A percentile compares a stretch with the other conserved stretches of the same genome.
phyloP scores from a whole-genome alignment of 768 basidiomycete species.

The Trametopsis cervina region DNA sequence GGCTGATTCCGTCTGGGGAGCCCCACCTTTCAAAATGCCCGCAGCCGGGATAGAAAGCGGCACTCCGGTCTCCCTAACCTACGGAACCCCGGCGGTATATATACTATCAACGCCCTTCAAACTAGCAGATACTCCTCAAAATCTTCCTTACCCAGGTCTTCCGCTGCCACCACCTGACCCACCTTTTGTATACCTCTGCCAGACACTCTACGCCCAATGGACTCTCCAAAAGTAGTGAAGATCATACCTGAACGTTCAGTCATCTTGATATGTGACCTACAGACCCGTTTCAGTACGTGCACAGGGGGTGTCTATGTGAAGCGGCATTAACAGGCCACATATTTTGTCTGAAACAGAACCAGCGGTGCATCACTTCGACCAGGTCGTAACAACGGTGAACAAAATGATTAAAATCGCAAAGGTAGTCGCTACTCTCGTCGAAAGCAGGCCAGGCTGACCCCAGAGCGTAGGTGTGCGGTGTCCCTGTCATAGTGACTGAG shows the following conservation, averaged over 20 bases:
- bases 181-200: background rate
- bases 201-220: constrained; percentile 4
- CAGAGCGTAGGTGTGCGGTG: constrained; percentile 43
- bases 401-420: constrained; percentile 76
- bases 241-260: constrained; percentile 36
- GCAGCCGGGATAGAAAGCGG: too few relatives aligned
- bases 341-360: constrained; percentile 22
- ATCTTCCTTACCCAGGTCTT: constrained; percentile 6
- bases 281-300: constrained; percentile 61
- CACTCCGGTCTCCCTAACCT: background rate
- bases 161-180: constrained; percentile 3
- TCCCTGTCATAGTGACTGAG: constrained; percentile 76
- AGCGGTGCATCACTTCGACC: constrained; percentile 64
- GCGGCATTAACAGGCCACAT: background rate
- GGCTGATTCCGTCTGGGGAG: too few relatives aligned
- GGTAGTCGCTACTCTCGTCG: constrained; percentile 35
- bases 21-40: too few relatives aligned
- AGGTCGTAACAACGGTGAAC: constrained; percentile 59
- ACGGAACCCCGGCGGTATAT: background rate
- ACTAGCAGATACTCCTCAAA: background rate
- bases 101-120: background rate
- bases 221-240: constrained; percentile 21
- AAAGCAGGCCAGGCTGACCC: background rate
- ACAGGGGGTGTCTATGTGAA: background rate
- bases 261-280: constrained; percentile 83